Evolutionary conservation across 2,329 filamentous ascomycete species (phyloP), one percentile per base, ranked within the genome.

Genomic region (Leptographium procerum): DNA sequence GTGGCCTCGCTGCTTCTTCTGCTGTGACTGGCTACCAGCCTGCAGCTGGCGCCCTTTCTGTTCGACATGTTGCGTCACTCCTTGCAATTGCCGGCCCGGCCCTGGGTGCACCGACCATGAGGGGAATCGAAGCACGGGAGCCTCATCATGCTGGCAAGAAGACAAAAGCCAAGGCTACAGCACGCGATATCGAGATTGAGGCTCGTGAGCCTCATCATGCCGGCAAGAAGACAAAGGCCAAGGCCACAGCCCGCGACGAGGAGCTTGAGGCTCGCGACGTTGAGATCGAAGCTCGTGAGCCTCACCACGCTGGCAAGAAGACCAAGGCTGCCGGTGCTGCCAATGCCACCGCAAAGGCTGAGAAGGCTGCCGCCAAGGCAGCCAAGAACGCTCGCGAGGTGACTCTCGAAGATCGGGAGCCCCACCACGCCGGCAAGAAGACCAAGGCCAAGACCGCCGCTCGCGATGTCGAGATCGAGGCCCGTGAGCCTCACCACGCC

Each of bases 1-100:
- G 67, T 55, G 66, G 67, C 63, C 65, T 70, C 31, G 61, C 67
- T 56, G 68, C 68, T 57, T 60, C 68, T 9, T 66, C 69, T 34
- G 66, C 68, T 48, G 66, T 68, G 34, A 62, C 62, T 58, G 64
- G 63, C 56, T 70, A 67, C 63, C 63, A 69, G 62, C 40, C 67
- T 33, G 52, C 56, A 13, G 51, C 56, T 26, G 56, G 45, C 36
- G 63, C 60, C 52, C 60, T 69, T 31, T 59, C 66, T 43, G 58
- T 52, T 33, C 64, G 61, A 45, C 57, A 63, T 56, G 59, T 64
- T 33, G 68, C 67, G 16, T 61, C 66, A 26, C 57, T 69, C 31
- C 55, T 69, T 4, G 68, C 66, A 47, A 63, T 69, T 45, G 65
- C 65, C 43, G 64, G 60, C 47, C 65, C 69, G 1, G 66, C 60